Conservation (phyloP, 108 stramenopile genomes). For the Stephanodiscus triporus region DNA sequence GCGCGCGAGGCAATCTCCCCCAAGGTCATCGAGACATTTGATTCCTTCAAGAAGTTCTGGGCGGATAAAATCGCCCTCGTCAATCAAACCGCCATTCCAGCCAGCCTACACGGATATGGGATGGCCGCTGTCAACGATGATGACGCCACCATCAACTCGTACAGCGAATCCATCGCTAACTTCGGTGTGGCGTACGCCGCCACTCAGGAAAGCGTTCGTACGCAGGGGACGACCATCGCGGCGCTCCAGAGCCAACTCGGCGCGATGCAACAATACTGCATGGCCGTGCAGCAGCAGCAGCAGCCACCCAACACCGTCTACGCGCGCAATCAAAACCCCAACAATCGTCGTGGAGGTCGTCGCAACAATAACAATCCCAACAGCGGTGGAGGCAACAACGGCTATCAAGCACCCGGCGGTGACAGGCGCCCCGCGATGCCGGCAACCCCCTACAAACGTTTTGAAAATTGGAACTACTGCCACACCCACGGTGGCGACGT, state of each 20-base stretch:
- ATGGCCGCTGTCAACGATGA: neutral
- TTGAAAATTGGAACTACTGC: constrained; percentile 7
- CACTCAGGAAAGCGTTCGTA: neutral
- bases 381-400: neutral
- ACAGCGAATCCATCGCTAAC: neutral
- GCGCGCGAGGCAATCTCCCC: neutral
- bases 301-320: too few species aligned
- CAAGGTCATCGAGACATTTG: neutral
- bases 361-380: neutral
- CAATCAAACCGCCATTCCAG: neutral
- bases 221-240: neutral
- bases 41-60: neutral
- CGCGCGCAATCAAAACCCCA: too few species aligned
- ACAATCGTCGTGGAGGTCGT: too few species aligned
- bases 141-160: neutral
- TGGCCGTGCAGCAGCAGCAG: too few species aligned
- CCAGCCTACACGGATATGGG: neutral
- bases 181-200: constrained; percentile 2
- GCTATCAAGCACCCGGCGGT: neutral
- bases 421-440: neutral
- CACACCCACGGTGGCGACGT: constrained; percentile 3
- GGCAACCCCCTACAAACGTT: neutral
- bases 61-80: neutral
- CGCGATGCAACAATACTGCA: too few species aligned
- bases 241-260: too few species aligned